Percentiles rank a stretch among this genome's conserved stretches.
Conservation (phyloP, 169 alveolate species). For the Eimeria praecox region DNA sequence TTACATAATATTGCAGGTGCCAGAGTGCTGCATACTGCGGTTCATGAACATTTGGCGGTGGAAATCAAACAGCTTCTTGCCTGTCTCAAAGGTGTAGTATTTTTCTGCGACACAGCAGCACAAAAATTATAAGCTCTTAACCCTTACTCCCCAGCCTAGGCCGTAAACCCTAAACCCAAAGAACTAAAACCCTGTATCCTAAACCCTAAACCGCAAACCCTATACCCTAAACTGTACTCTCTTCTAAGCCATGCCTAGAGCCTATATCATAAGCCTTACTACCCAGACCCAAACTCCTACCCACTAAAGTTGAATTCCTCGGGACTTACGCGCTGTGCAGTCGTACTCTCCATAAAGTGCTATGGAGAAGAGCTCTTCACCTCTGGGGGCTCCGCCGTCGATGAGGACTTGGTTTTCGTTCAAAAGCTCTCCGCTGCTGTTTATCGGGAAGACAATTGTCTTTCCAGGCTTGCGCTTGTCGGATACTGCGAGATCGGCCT, state of each 20-base stretch:
- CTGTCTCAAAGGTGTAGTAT: conserved; percentile 49
- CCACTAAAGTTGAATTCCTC: neutral
- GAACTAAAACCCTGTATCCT: neutral
- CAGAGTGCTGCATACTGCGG: conserved; percentile 19
- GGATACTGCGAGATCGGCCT: conserved; percentile 9
- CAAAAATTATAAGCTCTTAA: neutral
- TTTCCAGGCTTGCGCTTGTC: conserved; percentile 16
- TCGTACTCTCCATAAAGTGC: conserved; percentile 65
- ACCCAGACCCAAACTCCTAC: neutral
- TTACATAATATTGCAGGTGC: conserved; percentile 41
- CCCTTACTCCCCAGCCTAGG: neutral
- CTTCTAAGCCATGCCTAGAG: neutral
- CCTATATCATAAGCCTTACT: neutral
- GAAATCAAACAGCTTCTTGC: conserved; percentile 62
- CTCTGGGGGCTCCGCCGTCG: conserved; percentile 59
- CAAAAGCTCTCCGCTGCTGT: neutral
- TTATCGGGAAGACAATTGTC: conserved; percentile 28
- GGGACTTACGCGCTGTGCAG: conserved; percentile 38
- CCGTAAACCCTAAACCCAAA: neutral
- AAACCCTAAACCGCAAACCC: neutral
- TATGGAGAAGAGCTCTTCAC: conserved; percentile 64
- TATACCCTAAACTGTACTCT: neutral
- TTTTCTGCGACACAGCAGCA: conserved; percentile 5
- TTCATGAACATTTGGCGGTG: conserved; percentile 55
- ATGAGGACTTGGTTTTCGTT: conserved; percentile 43